Base-by-base conservation (phyloP, 2,329 filamentous ascomycete genomes). In the Blastomyces silverae region DNA sequence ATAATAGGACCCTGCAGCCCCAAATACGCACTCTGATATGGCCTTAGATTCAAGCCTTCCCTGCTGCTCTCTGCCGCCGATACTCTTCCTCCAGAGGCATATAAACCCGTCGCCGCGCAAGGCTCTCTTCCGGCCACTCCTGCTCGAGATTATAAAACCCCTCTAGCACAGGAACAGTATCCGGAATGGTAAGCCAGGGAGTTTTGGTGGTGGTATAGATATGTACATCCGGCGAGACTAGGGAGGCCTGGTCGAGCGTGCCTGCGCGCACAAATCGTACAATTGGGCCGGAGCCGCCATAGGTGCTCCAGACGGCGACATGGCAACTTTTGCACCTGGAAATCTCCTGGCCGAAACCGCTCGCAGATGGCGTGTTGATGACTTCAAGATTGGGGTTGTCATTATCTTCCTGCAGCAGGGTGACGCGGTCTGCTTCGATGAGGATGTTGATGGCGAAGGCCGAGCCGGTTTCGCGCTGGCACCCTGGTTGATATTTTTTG, bases 381-480 rank as follows among this genome's bases (percentile, higher is more conserved):
- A 72, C 68, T 44, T 70, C 61, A 25, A 70, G 67, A 5, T 44
- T 17, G 42, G 42, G 6, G 3, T 44, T 6, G 42, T 20, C 17
- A 20, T 66, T 53, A 46, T 50, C 22, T 10, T 37, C 58, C 31
- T 31, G 58, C 72, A 72, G 31, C 71, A 77, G 69, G 17, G 64
- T 67, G 57, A 82, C 64, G 64, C 74, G 70, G 42, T 73, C 69
- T 34, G 75, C 68, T 68, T 82, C 80, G 69, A 81, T 76, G 65
- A 79, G 65, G 65, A 76, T 76, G 72, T 81, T 81, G 66, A 81
- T 56, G 39, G 62, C 71, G 63, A 73, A 75, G 61, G 72, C 74
- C 53, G 75, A 73, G 66, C 80, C 80, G 20, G 76, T 77, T 69
- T 81, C 78, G 63, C 74, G 77, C 68, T 82, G 80, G 72, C 81